These are phyloP conservation scores for Globisporangium mamillatum DNA, from an alignment of 352 stramenopile species.

Conservation along the genomic window DNA sequence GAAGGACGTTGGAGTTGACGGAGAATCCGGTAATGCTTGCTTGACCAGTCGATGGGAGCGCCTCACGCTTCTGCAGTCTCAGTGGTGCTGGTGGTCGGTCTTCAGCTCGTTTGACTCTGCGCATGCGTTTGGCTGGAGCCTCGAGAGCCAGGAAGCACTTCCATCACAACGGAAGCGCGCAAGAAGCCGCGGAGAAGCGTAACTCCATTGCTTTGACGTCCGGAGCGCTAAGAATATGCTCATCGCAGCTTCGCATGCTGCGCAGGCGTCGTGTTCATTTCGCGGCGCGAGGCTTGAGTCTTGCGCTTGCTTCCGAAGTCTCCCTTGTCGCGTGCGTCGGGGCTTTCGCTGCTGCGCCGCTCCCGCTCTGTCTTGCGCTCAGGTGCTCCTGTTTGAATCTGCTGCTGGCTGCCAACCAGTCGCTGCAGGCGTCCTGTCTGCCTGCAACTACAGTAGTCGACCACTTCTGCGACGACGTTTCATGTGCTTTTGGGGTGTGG, in stretches of 20 bases:
- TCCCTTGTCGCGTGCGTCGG: background rate
- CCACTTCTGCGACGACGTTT: conserved; percentile 2
- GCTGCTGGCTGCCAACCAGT: background rate
- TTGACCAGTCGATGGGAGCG: background rate
- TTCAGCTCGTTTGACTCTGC: background rate
- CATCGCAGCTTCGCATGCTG: background rate
- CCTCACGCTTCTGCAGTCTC: background rate
- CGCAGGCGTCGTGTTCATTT: conserved; percentile 7
- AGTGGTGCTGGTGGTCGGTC: background rate
- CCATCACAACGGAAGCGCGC: background rate
- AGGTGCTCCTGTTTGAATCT: background rate
- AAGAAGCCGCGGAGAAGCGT: conserved; percentile 2
- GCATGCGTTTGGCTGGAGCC: background rate
- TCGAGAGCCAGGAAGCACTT: background rate
- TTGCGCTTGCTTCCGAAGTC: background rate
- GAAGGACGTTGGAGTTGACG: conserved; percentile 4
- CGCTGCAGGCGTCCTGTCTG: background rate
- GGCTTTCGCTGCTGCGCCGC: background rate
- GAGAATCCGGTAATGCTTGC: conserved; percentile 13
- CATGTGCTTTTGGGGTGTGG: background rate
- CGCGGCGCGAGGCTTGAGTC: background rate
- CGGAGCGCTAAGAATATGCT: conserved; percentile 1
- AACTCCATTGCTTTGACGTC: conserved; percentile 4
- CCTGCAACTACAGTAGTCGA: background rate
- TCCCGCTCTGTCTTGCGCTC: conserved; percentile 4